Conservation (phyloP, 1,139 yeast species). For the Hansenula sp. region DNA sequence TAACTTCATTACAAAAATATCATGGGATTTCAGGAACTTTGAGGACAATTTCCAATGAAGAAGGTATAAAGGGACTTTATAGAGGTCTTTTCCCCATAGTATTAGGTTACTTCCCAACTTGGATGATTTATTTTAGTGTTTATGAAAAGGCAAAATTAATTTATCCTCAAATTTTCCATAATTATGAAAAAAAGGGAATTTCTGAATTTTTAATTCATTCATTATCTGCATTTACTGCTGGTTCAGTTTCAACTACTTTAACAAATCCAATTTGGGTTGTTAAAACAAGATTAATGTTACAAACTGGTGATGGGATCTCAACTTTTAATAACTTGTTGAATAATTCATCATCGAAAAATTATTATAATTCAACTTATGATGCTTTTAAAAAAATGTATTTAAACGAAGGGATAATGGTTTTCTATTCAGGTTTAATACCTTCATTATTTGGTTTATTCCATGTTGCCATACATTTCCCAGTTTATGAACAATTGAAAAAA, state of each 20-base stretch:
- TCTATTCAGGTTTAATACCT: slow-evolving; percentile 88
- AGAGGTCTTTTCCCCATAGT: slow-evolving; percentile 90
- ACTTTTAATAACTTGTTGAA: slow-evolving; percentile 19
- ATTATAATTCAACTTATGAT: slow-evolving; percentile 76
- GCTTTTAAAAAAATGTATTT: slow-evolving; percentile 77
- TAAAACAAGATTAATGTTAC: slow-evolving; percentile 90
- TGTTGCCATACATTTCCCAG: slow-evolving; percentile 96
- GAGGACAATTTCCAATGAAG: slow-evolving; percentile 61
- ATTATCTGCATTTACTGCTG: slow-evolving; percentile 84
- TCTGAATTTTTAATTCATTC: slow-evolving; percentile 61
- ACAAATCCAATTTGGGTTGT: slow-evolving; percentile 98
- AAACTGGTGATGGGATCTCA: slow-evolving; percentile 50
- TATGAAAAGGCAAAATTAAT: slow-evolving; percentile 72
- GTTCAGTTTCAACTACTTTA: slow-evolving; percentile 77
- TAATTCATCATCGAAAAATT: slow-evolving; percentile 17
- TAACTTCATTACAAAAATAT: slow-evolving; percentile 32
- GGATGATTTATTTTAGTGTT: slow-evolving; percentile 93
- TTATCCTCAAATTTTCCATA: slow-evolving; percentile 31
- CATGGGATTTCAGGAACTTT: slow-evolving; percentile 61
- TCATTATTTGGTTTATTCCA: slow-evolving; percentile 87
- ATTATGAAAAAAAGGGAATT: slow-evolving; percentile 27
- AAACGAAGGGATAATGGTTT: slow-evolving; percentile 78
- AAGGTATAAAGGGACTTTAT: slow-evolving; percentile 80
- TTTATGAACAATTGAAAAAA: slow-evolving; percentile 78
- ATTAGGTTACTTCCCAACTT: slow-evolving; percentile 92